A percentile compares a stretch with the other conserved stretches of the same genome.
These are phyloP conservation scores for Trichoderma lentiforme DNA, from an alignment of 2,329 filamentous ascomycete genomes.

Conservation along the genomic window DNA sequence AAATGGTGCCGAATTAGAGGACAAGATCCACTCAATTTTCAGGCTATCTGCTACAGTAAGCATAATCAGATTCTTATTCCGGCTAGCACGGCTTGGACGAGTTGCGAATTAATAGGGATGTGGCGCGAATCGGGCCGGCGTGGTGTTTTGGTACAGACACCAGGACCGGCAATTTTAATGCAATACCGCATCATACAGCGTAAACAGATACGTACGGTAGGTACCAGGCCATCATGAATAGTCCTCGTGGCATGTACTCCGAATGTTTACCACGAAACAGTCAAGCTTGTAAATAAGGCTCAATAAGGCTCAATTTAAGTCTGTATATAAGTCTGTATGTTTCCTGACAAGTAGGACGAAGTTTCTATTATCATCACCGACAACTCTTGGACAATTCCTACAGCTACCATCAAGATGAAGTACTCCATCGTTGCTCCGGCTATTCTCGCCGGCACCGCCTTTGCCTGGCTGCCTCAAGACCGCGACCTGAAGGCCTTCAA, in stretches of 20 bases:
- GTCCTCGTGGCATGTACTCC: neutral
- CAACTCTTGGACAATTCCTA: neutral
- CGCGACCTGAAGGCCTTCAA: conserved; percentile 33
- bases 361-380: neutral
- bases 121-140: conserved; percentile 1
- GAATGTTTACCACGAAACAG: neutral
- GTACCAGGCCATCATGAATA: neutral
- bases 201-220: no score
- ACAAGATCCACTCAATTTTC: neutral
- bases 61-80: conserved; percentile 8
- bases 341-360: neutral
- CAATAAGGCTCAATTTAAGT: neutral
- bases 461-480: conserved; percentile 32
- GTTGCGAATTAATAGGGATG: neutral
- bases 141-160: neutral
- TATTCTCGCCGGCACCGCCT: conserved; percentile 23
- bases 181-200: neutral
- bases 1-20: neutral
- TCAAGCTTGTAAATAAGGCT: neutral
- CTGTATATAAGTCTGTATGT: neutral
- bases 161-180: neutral
- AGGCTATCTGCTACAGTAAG: conserved; percentile 5
- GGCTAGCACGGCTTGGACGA: neutral
- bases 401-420: conserved; percentile 22
- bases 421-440: conserved; percentile 25